Conservation (phyloP, 2,329 filamentous ascomycete genomes). For the Venturia effusa region DNA sequence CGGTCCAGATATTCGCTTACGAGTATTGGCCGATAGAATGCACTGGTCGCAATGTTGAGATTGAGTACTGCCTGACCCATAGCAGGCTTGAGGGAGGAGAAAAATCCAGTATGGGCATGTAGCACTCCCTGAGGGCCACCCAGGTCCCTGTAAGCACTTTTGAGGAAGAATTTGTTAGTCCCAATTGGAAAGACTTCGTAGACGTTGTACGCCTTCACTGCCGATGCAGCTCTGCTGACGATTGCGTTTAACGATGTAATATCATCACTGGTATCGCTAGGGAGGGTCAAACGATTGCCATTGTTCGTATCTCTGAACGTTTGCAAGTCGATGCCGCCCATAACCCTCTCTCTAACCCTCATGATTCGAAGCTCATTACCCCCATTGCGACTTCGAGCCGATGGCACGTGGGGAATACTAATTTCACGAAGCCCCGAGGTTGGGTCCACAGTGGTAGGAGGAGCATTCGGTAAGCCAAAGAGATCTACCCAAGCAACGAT, state of each 20-base stretch:
- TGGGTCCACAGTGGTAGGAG: too few species aligned
- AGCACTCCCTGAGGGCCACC: background rate
- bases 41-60: constrained; percentile 3
- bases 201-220: background rate
- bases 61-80: background rate
- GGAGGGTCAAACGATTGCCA: background rate
- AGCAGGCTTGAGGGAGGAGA: background rate
- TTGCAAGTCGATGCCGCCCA: too few species aligned
- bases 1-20: background rate
- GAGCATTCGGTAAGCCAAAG: too few species aligned
- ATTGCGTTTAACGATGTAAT: background rate
- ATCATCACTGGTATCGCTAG: background rate
- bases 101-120: background rate
- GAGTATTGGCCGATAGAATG: background rate
- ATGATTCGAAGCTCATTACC: too few species aligned
- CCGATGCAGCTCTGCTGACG: background rate
- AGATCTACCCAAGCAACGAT: background rate
- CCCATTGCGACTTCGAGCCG: too few species aligned
- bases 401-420: too few species aligned
- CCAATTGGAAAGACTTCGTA: background rate
- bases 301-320: too few species aligned
- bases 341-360: too few species aligned
- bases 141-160: background rate
- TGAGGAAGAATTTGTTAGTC: constrained; percentile 1
- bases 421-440: too few species aligned